A percentile compares a stretch with the other conserved stretches of the same genome.
Evolutionary conservation across 1,284 basidiomycete species (phyloP).

Genomic region (Fomitopsis palustris): DNA sequence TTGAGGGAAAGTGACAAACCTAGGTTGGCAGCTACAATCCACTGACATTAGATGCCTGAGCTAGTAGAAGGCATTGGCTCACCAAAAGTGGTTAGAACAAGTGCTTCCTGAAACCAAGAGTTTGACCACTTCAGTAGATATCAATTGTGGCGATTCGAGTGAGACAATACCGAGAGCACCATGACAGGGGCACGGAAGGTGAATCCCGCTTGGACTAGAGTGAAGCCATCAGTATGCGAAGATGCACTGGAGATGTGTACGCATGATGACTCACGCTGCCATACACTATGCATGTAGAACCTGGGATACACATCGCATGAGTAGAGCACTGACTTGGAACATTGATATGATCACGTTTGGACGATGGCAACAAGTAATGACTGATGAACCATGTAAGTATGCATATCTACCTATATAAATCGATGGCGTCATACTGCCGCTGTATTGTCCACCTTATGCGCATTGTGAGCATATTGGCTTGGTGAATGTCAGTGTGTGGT

Average conservation of each 20-base stretch:
- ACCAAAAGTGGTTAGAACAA: neutral
- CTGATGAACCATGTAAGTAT: neutral
- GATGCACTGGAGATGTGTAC: neutral
- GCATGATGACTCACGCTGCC: neutral
- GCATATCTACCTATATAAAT: neutral
- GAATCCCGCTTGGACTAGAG: neutral
- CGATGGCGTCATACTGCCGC: neutral
- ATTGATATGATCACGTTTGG: neutral
- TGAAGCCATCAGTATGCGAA: neutral
- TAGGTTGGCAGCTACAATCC: neutral
- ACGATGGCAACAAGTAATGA: neutral
- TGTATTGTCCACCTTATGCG: neutral
- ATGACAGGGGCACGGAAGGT: neutral
- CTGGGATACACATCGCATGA: neutral
- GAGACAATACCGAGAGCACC: neutral
- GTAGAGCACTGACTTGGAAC: neutral
- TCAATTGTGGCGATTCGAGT: neutral
- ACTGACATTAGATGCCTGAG: neutral
- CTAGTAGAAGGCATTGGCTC: neutral
- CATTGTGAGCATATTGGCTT: neutral
- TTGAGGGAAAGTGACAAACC: no score
- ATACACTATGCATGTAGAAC: neutral
- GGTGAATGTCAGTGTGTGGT: neutral
- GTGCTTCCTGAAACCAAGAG: neutral
- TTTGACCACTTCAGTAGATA: neutral